phyloP scores from a whole-genome alignment of 1,284 basidiomycete species.

The Chondrostereum purpureum region DNA sequence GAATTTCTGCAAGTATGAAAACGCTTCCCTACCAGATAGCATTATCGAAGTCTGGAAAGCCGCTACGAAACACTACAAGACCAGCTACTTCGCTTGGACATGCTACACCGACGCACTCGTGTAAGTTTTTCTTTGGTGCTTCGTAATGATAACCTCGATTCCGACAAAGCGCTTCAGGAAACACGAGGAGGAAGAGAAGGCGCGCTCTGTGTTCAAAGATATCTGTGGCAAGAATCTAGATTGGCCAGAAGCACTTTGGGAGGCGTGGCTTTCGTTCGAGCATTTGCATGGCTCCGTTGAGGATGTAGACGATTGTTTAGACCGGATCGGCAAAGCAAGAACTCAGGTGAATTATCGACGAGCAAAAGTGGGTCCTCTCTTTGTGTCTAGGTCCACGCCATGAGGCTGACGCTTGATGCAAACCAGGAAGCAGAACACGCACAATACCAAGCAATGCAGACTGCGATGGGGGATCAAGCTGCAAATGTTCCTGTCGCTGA shows the following conservation, averaged over 20 bases:
- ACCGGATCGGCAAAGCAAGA: conserved; percentile 62
- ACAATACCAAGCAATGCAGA: conserved; percentile 44
- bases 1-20: too few species aligned
- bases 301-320: conserved; percentile 63
- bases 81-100: conserved; percentile 65
- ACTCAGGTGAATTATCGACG: conserved; percentile 57
- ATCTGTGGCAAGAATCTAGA: conserved; percentile 70
- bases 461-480: conserved; percentile 40
- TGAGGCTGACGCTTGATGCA: neutral
- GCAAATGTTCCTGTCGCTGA: conserved; percentile 24
- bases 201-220: conserved; percentile 60
- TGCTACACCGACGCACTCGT: conserved; percentile 61
- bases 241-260: conserved; percentile 90
- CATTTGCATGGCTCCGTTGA: conserved; percentile 71
- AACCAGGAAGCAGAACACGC: conserved; percentile 55
- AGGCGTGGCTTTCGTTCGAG: conserved; percentile 84
- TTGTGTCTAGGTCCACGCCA: neutral
- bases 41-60: conserved; percentile 57
- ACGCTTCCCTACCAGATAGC: conserved; percentile 41
- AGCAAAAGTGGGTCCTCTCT: conserved; percentile 54
- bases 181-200: conserved; percentile 49
- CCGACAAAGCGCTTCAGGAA: conserved; percentile 35
- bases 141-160: conserved; percentile 2
- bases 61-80: conserved; percentile 59
- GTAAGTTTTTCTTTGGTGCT: conserved; percentile 33